Evolutionary conservation across 331 rosid species (phyloP).

Genomic region (Malus hybrid): DNA sequence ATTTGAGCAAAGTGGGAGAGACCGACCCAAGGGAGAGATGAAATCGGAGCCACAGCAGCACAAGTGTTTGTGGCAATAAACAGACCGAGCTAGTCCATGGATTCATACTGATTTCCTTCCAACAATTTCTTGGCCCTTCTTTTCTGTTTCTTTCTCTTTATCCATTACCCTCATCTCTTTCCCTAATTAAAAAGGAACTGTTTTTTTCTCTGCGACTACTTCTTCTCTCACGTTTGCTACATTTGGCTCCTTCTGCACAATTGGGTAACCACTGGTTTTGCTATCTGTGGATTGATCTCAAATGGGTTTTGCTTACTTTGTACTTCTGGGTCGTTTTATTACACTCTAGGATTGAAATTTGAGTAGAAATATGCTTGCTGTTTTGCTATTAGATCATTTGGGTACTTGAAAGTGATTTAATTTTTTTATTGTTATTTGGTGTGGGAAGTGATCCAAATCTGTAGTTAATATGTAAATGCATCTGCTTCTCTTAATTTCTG

Average conservation of each 20-base stretch:
- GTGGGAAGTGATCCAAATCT: conserved; percentile 13
- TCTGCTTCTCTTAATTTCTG: conserved; percentile 22
- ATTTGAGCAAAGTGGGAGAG: conserved; percentile 6
- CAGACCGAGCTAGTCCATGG: conserved; percentile 4
- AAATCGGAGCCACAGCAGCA: not conserved
- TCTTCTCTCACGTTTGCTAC: not conserved
- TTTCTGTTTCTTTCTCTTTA: not conserved
- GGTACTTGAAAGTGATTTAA: conserved; percentile 23
- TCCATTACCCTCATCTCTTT: not conserved
- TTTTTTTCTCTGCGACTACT: conserved; percentile 24
- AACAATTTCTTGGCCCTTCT: conserved; percentile 2
- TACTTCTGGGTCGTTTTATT: conserved; percentile 10
- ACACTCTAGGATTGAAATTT: not conserved
- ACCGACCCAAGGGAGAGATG: not conserved
- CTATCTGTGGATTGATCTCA: conserved; percentile 34
- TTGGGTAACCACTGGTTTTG: not conserved
- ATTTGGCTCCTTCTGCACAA: conserved; percentile 22
- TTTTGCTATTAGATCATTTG: not conserved
- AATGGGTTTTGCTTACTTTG: conserved; percentile 12
- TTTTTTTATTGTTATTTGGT: conserved; percentile 10
- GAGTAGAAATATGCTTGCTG: conserved; percentile 8
- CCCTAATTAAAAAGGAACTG: conserved; percentile 35
- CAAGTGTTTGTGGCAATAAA: conserved; percentile 1
- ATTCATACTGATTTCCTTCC: conserved; percentile 19
- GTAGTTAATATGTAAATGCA: conserved; percentile 20